phyloP scores from a whole-genome alignment of 345 rosid genomes.

The Citrus inodora region DNA sequence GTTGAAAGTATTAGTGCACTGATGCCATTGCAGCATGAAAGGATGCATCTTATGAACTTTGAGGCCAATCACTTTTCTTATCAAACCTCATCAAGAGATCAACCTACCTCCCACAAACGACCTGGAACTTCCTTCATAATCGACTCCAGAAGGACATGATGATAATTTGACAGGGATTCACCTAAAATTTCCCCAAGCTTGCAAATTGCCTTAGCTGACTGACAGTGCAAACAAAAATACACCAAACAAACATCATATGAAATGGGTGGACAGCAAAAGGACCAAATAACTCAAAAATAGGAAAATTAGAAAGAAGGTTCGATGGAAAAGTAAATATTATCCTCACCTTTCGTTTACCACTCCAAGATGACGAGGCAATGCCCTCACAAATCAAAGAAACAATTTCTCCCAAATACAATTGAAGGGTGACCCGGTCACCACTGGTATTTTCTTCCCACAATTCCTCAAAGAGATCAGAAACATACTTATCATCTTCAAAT shows the following conservation, averaged over 20 bases:
- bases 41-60: not conserved
- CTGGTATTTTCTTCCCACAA: constrained; percentile 93
- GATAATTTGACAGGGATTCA: constrained; percentile 66
- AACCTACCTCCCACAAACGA: constrained; percentile 87
- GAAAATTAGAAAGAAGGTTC: constrained; percentile 2
- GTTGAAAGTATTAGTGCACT: not conserved
- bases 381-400: constrained; percentile 68
- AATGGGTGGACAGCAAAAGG: constrained; percentile 10
- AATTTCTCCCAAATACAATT: constrained; percentile 78
- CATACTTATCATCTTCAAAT: constrained; percentile 89
- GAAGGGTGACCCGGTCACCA: constrained; percentile 79
- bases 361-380: constrained; percentile 85
- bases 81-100: constrained; percentile 1
- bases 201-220: constrained; percentile 84
- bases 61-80: not conserved
- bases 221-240: constrained; percentile 20
- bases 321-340: constrained; percentile 4
- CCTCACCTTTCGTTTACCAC: constrained; percentile 73
- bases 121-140: constrained; percentile 85
- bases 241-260: constrained; percentile 4
- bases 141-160: constrained; percentile 53
- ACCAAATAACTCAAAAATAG: constrained; percentile 3
- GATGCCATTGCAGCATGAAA: not conserved
- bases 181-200: constrained; percentile 84
- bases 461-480: constrained; percentile 86